Evolutionary conservation across 495 filamentous ascomycete genomes (phyloP), one percentile per base, ranked within the genome.

Genomic region (Filosporella fistucella): DNA sequence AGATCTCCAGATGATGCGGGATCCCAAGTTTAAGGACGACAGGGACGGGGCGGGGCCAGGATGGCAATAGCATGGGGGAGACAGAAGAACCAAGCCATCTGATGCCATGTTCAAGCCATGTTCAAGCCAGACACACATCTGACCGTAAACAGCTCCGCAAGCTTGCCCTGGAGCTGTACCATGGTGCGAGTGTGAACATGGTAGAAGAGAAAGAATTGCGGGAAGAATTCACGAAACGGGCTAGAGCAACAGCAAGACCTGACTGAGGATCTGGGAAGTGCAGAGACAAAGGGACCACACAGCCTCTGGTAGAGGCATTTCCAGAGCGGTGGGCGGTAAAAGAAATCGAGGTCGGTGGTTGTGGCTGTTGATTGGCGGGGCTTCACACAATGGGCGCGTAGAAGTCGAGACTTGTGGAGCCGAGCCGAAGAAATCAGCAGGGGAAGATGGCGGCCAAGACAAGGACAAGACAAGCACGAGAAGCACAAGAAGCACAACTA

Each of bases 1-100:
- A 51, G 1, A 42, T 45, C 20, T 40, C 5, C n/a, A 36, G 39
- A 45, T 48, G 51, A 37, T 48, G 51, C 42, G 55, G 55, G 55
- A 58, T 17, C 43, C 36, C 38, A 41, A 54, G 55, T 54, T 54
- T 58, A 55, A 55, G 47, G 47, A 49, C 26, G 47, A 30, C 51
- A 51, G 40, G 45, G 41, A 30, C 17, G 25, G 3, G 45, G 22
- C 17, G 45, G 26, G 16, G 3, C 29, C 10, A 8, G 20, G 36
- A 10, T 20, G 16, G n/a, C 21, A 11, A 3, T 11, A 40, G 9
- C 8, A 14, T 28, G 25, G 46, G 40, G 40, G 18, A 4, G 4
- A 20, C 21, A 21, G 13, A 23, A 21, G 23, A 36, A 17, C 26
- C 12, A 18, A 21, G 39, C 1, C 23, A 21, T 1, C 13, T n/a